phyloP scores from a whole-genome alignment of 495 filamentous ascomycete species.

The Penicillium paradoxum region DNA sequence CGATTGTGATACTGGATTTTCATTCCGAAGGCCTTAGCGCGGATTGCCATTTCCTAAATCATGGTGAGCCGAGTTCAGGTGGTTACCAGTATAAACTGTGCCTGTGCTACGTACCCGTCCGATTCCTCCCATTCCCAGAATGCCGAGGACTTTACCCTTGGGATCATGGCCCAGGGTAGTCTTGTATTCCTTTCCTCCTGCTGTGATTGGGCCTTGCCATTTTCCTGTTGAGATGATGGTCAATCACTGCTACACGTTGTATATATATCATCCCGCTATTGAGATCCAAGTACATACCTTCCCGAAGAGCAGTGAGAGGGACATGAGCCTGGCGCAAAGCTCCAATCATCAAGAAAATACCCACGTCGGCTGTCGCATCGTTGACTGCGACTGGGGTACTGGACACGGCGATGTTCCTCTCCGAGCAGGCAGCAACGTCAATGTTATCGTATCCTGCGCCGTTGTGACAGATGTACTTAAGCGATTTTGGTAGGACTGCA shows the following conservation, averaged over 20 bases:
- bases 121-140: constrained; percentile 86
- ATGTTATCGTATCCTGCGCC: constrained; percentile 85
- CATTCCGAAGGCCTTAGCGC: constrained; percentile 66
- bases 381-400: constrained; percentile 66
- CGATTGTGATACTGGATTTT: constrained; percentile 70
- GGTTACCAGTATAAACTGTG: background rate
- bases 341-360: constrained; percentile 67
- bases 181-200: constrained; percentile 1
- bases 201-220: constrained; percentile 41
- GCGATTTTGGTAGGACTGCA: constrained; percentile 53
- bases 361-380: constrained; percentile 65
- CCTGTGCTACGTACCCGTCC: constrained; percentile 41
- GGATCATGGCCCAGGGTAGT: constrained; percentile 61
- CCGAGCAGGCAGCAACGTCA: constrained; percentile 63
- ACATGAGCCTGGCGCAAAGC: constrained; percentile 62
- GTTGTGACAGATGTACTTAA: constrained; percentile 80
- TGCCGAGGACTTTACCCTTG: constrained; percentile 65
- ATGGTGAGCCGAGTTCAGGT: background rate
- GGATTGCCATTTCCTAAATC: constrained; percentile 60
- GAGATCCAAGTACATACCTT: constrained; percentile 40
- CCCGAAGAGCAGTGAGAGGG: constrained; percentile 55
- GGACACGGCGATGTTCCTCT: constrained; percentile 57
- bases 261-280: background rate
- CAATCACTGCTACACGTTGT: background rate
- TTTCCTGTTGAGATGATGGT: constrained; percentile 29